These are phyloP conservation scores for Candida gigantensis DNA, from an alignment of 1,139 yeast genomes.

Conservation along the genomic window DNA sequence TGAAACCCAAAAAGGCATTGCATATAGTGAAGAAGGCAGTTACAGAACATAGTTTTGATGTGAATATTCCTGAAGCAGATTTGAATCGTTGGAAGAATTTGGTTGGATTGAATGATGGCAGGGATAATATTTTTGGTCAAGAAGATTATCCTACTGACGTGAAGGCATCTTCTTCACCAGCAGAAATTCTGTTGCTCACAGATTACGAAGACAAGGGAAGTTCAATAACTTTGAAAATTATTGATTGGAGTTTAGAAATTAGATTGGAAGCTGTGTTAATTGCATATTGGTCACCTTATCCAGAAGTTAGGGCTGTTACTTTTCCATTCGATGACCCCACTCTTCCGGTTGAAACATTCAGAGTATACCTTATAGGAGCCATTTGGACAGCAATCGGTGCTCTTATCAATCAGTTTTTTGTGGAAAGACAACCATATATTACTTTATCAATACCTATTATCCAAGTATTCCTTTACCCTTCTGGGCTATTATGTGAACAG, in stretches of 20 bases:
- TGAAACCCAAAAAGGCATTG: no score
- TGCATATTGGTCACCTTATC: slow-evolving; percentile 56
- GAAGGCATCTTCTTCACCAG: no score
- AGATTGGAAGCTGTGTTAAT: slow-evolving; percentile 48
- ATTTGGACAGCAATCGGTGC: slow-evolving; percentile 54
- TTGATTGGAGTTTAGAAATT: slow-evolving; percentile 30
- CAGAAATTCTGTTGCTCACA: no score
- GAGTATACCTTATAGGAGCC: slow-evolving; percentile 55
- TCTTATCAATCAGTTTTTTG: slow-evolving; percentile 59
- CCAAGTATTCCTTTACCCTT: slow-evolving; percentile 29
- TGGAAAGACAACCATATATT: slow-evolving; percentile 56
- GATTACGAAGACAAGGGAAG: no score
- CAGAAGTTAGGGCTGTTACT: slow-evolving; percentile 54
- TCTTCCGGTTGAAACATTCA: slow-evolving; percentile 54
- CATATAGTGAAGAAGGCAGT: no score
- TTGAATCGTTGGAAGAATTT: no score
- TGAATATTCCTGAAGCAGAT: no score
- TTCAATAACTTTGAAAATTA: no score
- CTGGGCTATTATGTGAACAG: slow-evolving; percentile 21
- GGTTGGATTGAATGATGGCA: no score
- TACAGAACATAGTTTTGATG: no score
- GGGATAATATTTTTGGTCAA: no score
- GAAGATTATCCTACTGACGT: no score
- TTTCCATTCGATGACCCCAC: slow-evolving; percentile 55
- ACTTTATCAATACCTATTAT: slow-evolving; percentile 38